Evolutionary conservation across 805 yeast species (phyloP), one percentile per base, ranked within the genome.

Genomic region (Candida lessepsii): DNA sequence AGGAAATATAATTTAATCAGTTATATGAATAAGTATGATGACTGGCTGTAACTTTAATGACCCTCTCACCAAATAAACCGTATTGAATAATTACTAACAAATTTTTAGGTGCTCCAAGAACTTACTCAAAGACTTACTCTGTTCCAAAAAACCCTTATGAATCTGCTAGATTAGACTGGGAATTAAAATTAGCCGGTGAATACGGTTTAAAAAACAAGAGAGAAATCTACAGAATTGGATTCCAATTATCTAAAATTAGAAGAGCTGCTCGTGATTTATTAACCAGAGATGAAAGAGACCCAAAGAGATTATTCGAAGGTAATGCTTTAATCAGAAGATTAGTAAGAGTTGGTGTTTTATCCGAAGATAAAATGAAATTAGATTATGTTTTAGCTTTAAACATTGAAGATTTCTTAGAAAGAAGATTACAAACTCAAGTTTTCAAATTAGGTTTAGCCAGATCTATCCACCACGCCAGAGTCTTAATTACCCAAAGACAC

Each of bases 231-330:
- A 89, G 99, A 86, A 90, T 93, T 73, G 95, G 95, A 74, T 87
- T 86, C 83, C 98, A 93, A 80, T 86, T 93, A 69, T 93, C 99
- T 54, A 93, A 93, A 84, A 91, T 93, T 72, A 90, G 99, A 81
- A 89, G 99, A 81, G 99, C 99, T 74, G 99, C 99, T 70, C 96
- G 99, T 86, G 98, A 93, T 70, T 81, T 93, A 67, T 84, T 93
- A 76, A 93, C 99, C 81, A 89, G 96, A 81, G 99, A 93, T 68
- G 99, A 93, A 82, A 93, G 93, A 84, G 99, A 93, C 78, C 97
- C 96, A 84, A 93, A 90, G 88, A 89, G 99, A 81, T 85, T 93
- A 69, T 93, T 93, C 82, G 99, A 93, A 80, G 99, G 99, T 86
- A 93, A 93, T 73, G 99, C 99, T 70, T 88, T 93, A 73, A 93